Evolutionary conservation across 371 early-diverging fungal genomes (phyloP), one percentile per base, ranked within the genome.

Genomic region (Rhizopus microsporus): DNA sequence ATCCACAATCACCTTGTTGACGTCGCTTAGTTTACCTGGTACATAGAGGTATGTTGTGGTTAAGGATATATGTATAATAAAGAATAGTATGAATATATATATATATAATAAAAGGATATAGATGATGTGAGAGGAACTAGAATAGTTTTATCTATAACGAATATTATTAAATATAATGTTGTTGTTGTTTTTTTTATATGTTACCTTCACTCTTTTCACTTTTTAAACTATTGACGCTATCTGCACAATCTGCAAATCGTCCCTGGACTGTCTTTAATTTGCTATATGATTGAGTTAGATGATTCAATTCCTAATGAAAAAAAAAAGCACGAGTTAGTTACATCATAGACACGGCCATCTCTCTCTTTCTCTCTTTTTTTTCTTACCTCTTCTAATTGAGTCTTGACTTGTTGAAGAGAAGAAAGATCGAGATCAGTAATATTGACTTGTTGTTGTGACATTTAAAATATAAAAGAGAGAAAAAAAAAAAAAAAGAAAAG

Each of bases 1-100:
- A 75, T 97, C 98, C 0, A 97, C 93, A 64, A 95, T 88, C 3
- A 96, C 95, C 53, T 86, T 93, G 51, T 88, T 85, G 10, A 87
- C 82, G 62, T 93, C 78, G 29, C 84, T 77, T 39, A 96, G 73
- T 69, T 90, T 86, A 48, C 94, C 98, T 52, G 94, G 93, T 12
- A 97, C 94, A 78, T 96, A 96, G 44, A 96, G 87, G 78, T 91
- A 77, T 60, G 43, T 72, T 32, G 23, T 29, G 44, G 63, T 63
- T 56, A 66, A 66, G 63, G 66, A 29, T 43, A 54, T 46, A 56
- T n/a, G 10, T 16, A 47, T 44, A 43, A 39, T 32, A 42, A n/a
- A 45, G 10, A 9, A 3, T 39, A 8, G 16, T 39, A 33, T 51
- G 3, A n/a, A 37, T 58, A n/a, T n/a, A 34, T 12, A 29, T 23